Evolutionary conservation across 108 stramenopile genomes (phyloP), one percentile per base, ranked within the genome.

Genomic region (Cyclotella atomus): DNA sequence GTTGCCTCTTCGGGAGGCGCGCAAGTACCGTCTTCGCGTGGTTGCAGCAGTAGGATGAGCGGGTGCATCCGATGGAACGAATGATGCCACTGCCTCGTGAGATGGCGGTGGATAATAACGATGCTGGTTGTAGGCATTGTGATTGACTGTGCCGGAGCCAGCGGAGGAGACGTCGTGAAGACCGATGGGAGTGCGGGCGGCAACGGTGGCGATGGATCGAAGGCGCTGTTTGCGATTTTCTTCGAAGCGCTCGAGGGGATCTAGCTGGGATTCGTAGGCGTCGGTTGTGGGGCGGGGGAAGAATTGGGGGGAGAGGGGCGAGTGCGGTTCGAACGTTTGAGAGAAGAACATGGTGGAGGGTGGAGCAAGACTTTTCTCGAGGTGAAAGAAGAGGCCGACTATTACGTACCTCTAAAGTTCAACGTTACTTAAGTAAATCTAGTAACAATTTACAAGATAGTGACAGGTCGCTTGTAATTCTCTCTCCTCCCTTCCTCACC

Each of bases 261-360:
- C 75, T 19, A 76, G 60, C 16, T 67, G 59, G 3, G 75, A 76
- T 76, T 75, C 74, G 57, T 49, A 28, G 34, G 75, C 47, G 60
- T 76, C 75, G 3, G 75, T 69, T 49, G 68, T 69, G 17, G 67
- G 67, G 15, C 75, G 59, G 15, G 75, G 75, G 61, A 76, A 76
- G 60, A 59, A 76, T 68, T 76, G 75, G 0, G 67, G 75, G 53
- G 68, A 66, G 16, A 44, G 17, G 17, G 50, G 59, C 8, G 75
- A 59, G 60, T 60, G 57, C 3, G 59, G 74, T 61, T 67, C 65
- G 33, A 75, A 68, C 2, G 75, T 50, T 0, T 59, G 60, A 1
- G 50, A 34, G 10, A 54, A 46, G 62, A 64, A 64, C 62, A 64
- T 64, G 44, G 21, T 49, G n/a, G n/a, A n/a, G n/a, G n/a, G n/a